A percentile compares a stretch with the other conserved stretches of the same genome.
Conservation (phyloP, 805 yeast species). For the Nakazawaea pomicola region DNA sequence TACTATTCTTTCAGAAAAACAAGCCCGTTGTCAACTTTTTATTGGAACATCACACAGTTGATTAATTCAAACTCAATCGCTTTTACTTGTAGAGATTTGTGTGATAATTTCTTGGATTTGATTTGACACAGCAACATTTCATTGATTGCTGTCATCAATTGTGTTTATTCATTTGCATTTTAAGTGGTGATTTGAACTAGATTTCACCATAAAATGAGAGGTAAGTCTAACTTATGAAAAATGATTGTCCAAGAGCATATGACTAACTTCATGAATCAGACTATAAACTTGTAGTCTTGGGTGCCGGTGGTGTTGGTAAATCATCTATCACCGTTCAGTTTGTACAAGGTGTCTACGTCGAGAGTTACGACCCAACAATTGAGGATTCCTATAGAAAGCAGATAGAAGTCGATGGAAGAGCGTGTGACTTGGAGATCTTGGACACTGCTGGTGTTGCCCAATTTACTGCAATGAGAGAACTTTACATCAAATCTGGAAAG, state of each 20-base stretch:
- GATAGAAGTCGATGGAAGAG: slow-evolving; percentile 81
- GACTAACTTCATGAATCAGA: slow-evolving; percentile 34
- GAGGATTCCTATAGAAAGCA: slow-evolving; percentile 93
- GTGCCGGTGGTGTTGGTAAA: slow-evolving; percentile 98
- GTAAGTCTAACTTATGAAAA: neutral
- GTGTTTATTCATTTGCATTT: too few relatives aligned
- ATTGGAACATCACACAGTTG: too few relatives aligned
- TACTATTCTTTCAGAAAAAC: too few relatives aligned
- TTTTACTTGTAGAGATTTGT: too few relatives aligned
- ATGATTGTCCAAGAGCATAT: neutral
- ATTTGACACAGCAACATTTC: neutral
- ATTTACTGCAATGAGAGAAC: slow-evolving; percentile 92
- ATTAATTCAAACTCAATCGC: too few relatives aligned
- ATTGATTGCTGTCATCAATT: too few relatives aligned
- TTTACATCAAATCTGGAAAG: slow-evolving; percentile 81
- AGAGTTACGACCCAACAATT: slow-evolving; percentile 93
- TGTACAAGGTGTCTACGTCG: slow-evolving; percentile 85
- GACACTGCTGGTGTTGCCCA: slow-evolving; percentile 74
- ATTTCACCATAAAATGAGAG: neutral
- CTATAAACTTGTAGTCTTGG: slow-evolving; percentile 85
- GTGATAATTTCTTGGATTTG: too few relatives aligned
- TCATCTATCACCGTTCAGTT: slow-evolving; percentile 90
- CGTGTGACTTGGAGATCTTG: slow-evolving; percentile 76
- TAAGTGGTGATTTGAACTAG: too few relatives aligned
- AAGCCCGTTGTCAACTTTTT: too few relatives aligned